phyloP scores from a whole-genome alignment of 2,329 filamentous ascomycete genomes.

The Xylaria sp. region DNA sequence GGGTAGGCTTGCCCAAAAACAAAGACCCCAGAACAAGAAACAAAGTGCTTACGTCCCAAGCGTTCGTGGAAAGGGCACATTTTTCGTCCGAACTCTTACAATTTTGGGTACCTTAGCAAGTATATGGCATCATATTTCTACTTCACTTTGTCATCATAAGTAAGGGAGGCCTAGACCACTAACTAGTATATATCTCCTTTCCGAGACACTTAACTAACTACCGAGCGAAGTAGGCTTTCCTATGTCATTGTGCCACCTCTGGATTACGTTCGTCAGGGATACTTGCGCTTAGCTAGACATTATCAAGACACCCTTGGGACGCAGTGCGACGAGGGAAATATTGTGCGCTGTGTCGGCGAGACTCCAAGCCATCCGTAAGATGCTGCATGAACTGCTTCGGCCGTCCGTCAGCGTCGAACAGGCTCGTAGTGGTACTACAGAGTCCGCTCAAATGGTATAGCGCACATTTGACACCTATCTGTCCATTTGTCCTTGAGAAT shows the following conservation, averaged over 20 bases:
- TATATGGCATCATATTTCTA: not conserved
- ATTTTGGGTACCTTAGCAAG: not conserved
- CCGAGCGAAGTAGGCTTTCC: not conserved
- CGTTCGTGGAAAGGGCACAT: not conserved
- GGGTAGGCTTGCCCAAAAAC: constrained; percentile 11
- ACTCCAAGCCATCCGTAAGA: not conserved
- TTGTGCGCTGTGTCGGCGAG: not conserved
- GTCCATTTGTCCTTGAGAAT: not conserved
- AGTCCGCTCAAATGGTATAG: not conserved
- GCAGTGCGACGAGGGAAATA: constrained; percentile 7
- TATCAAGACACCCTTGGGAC: not conserved
- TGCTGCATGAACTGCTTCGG: not conserved
- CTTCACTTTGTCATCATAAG: not conserved
- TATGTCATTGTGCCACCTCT: not conserved
- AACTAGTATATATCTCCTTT: not conserved
- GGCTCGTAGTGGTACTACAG: not conserved
- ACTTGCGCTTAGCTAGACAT: constrained; percentile 1
- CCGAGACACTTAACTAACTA: not conserved
- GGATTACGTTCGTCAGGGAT: not conserved
- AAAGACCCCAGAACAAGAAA: not conserved
- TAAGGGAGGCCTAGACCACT: not conserved
- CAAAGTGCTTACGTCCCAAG: not conserved
- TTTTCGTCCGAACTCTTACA: not conserved
- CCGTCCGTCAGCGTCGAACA: not conserved
- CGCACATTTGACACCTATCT: not conserved